Evolutionary conservation across 352 stramenopile genomes (phyloP), one percentile per base, ranked within the genome.

Genomic region (Phytophthora megakarya): DNA sequence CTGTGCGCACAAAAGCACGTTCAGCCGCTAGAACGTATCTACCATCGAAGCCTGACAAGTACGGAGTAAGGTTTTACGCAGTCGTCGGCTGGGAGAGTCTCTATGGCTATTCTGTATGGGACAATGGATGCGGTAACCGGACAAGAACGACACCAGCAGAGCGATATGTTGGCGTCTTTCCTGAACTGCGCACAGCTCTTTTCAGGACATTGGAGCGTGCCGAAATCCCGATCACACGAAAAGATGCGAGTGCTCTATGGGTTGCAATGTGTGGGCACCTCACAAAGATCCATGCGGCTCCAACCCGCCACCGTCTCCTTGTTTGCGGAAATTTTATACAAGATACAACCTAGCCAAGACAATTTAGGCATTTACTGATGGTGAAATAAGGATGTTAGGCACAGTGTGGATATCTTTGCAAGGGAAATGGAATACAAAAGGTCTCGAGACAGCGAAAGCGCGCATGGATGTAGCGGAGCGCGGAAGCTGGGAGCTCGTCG

Each of bases 271-370:
- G 44, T 28, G 55, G 55, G 6, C 55, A 64, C 45, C 8, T 56
- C 5, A 64, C 45, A 13, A 49, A 51, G 55, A 33, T 6, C 0
- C 39, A 30, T 18, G 15, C 35, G 21, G 44, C 55, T 1, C 45
- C 35, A 3, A 38, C 16, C 11, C 6, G 3, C 3, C 54, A 33
- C n/a, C 21, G 54, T 13, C 28, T 63, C 21, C 32, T 63, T 3
- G 55, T 64, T 2, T 64, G 18, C 22, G 26, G 55, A 51, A 4
- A 56, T 50, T 16, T 55, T 64, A 19, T 64, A 64, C 19, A 10
- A 5, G 26, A 9, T 9, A 32, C 26, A 32, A 32, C 26, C 26
- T 32, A 32, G 26, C 26, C 5, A 32, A 32, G 26, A 32, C 26
- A 10, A 5, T 32, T 9, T 5, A 5, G 9, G 9, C 26, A 9